Evolutionary conservation across 1,284 basidiomycete species (phyloP).

Genomic region (Papiliotrema laurentii): DNA sequence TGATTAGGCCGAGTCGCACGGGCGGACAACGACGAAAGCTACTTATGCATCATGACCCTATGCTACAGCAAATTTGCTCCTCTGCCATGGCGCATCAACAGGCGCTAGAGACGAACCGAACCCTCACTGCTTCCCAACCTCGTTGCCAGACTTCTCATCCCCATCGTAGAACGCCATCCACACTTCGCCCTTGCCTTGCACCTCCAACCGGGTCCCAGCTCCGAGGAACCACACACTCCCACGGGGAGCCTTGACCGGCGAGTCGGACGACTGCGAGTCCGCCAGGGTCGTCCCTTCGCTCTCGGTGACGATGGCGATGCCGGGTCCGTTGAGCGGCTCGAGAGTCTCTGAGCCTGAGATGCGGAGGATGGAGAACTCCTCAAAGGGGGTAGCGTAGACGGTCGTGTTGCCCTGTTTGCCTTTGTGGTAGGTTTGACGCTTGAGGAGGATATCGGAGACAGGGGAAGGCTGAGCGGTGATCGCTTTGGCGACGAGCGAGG

Average conservation of each 20-base stretch:
- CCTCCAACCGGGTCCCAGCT: slow-evolving; percentile 18
- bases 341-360: slow-evolving; percentile 19
- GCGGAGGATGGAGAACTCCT: slow-evolving; percentile 31
- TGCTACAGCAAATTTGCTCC: too few relatives aligned
- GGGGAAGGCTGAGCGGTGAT: slow-evolving; percentile 24
- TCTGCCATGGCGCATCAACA: too few relatives aligned
- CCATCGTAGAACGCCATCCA: slow-evolving; percentile 39
- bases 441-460: slow-evolving; percentile 11
- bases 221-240: slow-evolving; percentile 31
- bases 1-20: neutral
- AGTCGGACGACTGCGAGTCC: neutral
- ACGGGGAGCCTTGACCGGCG: slow-evolving; percentile 7
- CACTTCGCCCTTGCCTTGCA: slow-evolving; percentile 15
- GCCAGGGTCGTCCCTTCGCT: slow-evolving; percentile 7
- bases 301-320: slow-evolving; percentile 21
- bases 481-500: slow-evolving; percentile 21
- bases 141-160: slow-evolving; percentile 8
- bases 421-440: slow-evolving; percentile 10
- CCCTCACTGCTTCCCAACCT: slow-evolving; percentile 5
- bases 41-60: neutral
- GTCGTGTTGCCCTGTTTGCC: slow-evolving; percentile 13
- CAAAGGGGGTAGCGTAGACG: slow-evolving; percentile 27
- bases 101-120: too few relatives aligned
- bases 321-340: slow-evolving; percentile 23
- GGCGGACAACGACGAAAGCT: neutral